A percentile compares a stretch with the other conserved stretches of the same genome.
These are phyloP conservation scores for Amanita polypyramis DNA, from an alignment of 768 basidiomycete genomes.

Conservation along the genomic window DNA sequence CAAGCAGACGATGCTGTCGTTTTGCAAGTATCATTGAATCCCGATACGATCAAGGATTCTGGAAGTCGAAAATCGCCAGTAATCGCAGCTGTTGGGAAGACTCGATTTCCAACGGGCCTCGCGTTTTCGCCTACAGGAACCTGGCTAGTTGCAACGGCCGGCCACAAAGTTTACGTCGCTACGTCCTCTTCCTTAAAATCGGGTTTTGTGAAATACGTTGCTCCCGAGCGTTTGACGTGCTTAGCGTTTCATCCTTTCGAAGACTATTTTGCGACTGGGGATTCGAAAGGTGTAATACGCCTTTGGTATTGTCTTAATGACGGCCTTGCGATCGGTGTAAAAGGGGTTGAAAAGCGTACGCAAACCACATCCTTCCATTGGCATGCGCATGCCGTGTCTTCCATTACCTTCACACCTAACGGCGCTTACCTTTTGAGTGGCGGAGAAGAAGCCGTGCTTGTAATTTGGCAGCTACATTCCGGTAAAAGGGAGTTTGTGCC, in stretches of 20 bases:
- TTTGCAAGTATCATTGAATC: constrained; percentile 52
- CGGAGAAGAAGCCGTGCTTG: constrained; percentile 93
- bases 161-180: constrained; percentile 71
- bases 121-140: constrained; percentile 65
- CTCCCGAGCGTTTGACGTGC: constrained; percentile 72
- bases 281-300: constrained; percentile 72
- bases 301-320: constrained; percentile 89
- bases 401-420: constrained; percentile 78
- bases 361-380: constrained; percentile 87
- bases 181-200: constrained; percentile 41
- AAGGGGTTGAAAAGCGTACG: constrained; percentile 65
- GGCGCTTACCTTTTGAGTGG: constrained; percentile 91
- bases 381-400: constrained; percentile 92
- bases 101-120: constrained; percentile 49
- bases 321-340: constrained; percentile 34
- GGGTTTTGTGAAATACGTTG: constrained; percentile 77
- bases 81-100: constrained; percentile 55
- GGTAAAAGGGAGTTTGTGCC: constrained; percentile 90
- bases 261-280: constrained; percentile 94
- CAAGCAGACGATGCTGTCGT: constrained; percentile 41
- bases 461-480: constrained; percentile 90
- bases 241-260: constrained; percentile 82
- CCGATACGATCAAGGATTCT: constrained; percentile 15
- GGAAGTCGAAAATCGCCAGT: constrained; percentile 38
- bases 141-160: constrained; percentile 69